A percentile compares a stretch with the other conserved stretches of the same genome.
Evolutionary conservation across 2,329 filamentous ascomycete genomes (phyloP).

Genomic region (Chaetoscypha palmicola): DNA sequence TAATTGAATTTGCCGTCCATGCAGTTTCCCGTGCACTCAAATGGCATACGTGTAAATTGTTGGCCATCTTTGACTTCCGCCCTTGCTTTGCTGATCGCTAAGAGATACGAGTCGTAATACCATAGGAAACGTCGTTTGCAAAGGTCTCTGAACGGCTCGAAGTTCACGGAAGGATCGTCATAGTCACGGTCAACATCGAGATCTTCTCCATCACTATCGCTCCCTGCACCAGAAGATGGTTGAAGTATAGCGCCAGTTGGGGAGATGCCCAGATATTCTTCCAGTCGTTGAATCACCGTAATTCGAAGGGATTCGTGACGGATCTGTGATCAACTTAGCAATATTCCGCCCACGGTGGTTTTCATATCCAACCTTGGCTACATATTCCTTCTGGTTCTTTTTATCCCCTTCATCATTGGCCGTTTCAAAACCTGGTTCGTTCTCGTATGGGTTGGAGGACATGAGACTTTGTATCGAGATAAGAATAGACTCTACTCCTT

Average conservation of each 20-base stretch:
- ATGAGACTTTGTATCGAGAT: conserved; percentile 95
- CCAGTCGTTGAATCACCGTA: conserved; percentile 77
- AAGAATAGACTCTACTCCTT: conserved; percentile 88
- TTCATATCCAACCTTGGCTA: conserved; percentile 57
- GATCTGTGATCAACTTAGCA: conserved; percentile 50
- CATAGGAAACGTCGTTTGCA: conserved; percentile 89
- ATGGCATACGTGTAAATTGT: conserved; percentile 75
- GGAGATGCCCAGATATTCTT: conserved; percentile 64
- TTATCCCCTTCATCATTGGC: conserved; percentile 62
- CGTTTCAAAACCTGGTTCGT: conserved; percentile 89
- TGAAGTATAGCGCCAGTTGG: conserved; percentile 40
- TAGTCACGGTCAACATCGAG: conserved; percentile 37
- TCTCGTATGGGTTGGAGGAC: conserved; percentile 89
- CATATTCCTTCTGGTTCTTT: conserved; percentile 66
- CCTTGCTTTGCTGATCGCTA: conserved; percentile 59
- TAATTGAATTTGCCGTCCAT: conserved; percentile 91
- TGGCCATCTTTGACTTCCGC: conserved; percentile 56
- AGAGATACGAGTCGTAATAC: conserved; percentile 87
- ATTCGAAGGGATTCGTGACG: conserved; percentile 84
- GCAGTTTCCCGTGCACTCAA: conserved; percentile 67
- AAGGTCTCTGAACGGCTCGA: conserved; percentile 83
- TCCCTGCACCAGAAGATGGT: conserved; percentile 29
- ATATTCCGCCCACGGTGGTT: neutral
- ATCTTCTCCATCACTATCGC: conserved; percentile 41
- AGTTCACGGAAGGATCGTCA: conserved; percentile 49